Evolutionary conservation across 805 yeast genomes (phyloP).

Genomic region (Candida takata): DNA sequence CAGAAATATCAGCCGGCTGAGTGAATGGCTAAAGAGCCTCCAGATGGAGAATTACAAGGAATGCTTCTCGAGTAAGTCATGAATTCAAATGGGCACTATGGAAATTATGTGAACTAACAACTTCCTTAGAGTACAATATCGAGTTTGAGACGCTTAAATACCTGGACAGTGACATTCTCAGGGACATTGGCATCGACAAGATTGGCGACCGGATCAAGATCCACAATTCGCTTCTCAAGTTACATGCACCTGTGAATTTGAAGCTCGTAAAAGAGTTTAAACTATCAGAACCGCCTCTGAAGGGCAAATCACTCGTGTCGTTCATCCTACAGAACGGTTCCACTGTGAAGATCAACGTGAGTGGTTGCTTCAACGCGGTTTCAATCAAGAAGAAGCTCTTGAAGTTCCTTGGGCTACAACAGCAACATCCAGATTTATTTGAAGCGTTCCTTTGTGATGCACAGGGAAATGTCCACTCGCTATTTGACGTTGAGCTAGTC

Average conservation of each 20-base stretch:
- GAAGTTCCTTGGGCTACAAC: constrained; percentile 44
- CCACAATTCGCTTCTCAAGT: constrained; percentile 46
- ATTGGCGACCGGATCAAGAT: constrained; percentile 80
- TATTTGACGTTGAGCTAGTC: constrained; percentile 75
- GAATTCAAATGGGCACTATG: too few species aligned
- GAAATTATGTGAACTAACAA: constrained; percentile 4
- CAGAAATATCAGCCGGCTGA: background rate
- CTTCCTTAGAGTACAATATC: constrained; percentile 8
- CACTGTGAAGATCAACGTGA: constrained; percentile 57
- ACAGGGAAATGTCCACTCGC: constrained; percentile 34
- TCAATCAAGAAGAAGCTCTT: constrained; percentile 67
- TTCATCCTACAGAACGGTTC: constrained; percentile 74
- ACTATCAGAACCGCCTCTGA: constrained; percentile 16
- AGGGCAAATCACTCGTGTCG: constrained; percentile 35
- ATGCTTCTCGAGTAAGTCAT: constrained; percentile 6
- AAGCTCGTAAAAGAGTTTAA: constrained; percentile 11
- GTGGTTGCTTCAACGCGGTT: constrained; percentile 75
- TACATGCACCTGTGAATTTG: constrained; percentile 22
- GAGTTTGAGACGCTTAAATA: constrained; percentile 22
- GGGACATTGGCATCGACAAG: constrained; percentile 64
- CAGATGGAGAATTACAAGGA: constrained; percentile 6
- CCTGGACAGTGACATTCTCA: constrained; percentile 55
- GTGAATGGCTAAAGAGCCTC: constrained; percentile 8
- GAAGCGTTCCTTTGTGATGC: constrained; percentile 54
- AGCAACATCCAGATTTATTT: constrained; percentile 39